phyloP scores from a whole-genome alignment of 1,139 yeast species.

The Kurtzmaniella quercitrusa region DNA sequence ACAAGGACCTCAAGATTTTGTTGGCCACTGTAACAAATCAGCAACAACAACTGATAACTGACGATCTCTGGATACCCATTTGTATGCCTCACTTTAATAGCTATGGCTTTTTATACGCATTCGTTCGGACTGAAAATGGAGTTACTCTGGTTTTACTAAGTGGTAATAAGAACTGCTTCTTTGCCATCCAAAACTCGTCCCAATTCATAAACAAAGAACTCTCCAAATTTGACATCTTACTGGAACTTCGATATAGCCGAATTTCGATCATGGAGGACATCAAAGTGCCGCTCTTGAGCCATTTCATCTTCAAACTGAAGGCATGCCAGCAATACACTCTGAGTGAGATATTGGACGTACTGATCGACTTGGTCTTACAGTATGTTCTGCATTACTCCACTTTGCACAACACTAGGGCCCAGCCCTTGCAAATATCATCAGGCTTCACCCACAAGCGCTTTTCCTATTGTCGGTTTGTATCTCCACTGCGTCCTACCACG shows the following conservation, averaged over 20 bases:
- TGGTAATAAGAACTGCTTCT: constrained; percentile 81
- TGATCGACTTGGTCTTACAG: constrained; percentile 17
- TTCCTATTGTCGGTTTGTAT: background rate
- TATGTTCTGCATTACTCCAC: constrained; percentile 29
- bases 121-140: constrained; percentile 56
- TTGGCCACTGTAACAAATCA: constrained; percentile 24
- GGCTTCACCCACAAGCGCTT: background rate
- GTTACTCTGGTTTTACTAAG: constrained; percentile 69
- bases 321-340: constrained; percentile 37
- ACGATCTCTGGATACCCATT: constrained; percentile 90
- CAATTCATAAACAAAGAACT: constrained; percentile 46
- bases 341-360: constrained; percentile 19
- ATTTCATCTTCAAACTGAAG: constrained; percentile 75
- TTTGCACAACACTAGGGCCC: constrained; percentile 25
- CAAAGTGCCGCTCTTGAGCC: constrained; percentile 62
- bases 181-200: constrained; percentile 62
- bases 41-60: constrained; percentile 24
- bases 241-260: constrained; percentile 7
- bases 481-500: constrained; percentile 5
- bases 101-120: constrained; percentile 81
- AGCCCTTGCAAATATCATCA: constrained; percentile 13
- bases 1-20: constrained; percentile 29
- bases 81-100: constrained; percentile 89
- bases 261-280: constrained; percentile 36
- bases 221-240: constrained; percentile 14